phyloP scores from a whole-genome alignment of 495 filamentous ascomycete genomes.

The Aspergillus nidulans region DNA sequence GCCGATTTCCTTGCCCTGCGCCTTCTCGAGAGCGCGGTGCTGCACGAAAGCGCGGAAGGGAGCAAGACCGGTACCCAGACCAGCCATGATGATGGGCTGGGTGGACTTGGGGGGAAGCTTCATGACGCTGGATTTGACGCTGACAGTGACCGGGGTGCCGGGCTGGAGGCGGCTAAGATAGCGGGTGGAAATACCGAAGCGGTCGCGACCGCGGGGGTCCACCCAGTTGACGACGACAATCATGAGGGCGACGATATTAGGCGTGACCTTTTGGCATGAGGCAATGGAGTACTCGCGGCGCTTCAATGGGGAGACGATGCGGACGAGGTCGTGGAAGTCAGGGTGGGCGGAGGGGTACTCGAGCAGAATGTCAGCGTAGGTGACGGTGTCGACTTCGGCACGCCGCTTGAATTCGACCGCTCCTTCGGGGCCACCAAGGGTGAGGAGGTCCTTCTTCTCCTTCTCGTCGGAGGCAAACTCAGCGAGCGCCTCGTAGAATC shows the following conservation, averaged over 20 bases:
- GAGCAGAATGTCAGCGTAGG: constrained; percentile 83
- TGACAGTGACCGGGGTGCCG: constrained; percentile 78
- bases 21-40: constrained; percentile 94
- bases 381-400: constrained; percentile 88
- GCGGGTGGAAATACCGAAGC: constrained; percentile 87
- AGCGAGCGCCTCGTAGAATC: constrained; percentile 89
- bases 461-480: constrained; percentile 78
- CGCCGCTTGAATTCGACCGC: constrained; percentile 92
- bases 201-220: constrained; percentile 79
- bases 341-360: constrained; percentile 88
- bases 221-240: constrained; percentile 97
- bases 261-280: constrained; percentile 87
- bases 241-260: constrained; percentile 83
- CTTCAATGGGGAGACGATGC: constrained; percentile 87
- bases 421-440: constrained; percentile 76
- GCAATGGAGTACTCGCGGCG: constrained; percentile 97
- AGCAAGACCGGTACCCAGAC: constrained; percentile 94
- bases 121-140: constrained; percentile 97
- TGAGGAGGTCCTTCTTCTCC: constrained; percentile 74
- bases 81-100: constrained; percentile 96
- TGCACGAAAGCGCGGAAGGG: constrained; percentile 98
- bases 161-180: constrained; percentile 72
- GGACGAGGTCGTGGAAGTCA: constrained; percentile 82
- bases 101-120: constrained; percentile 84
- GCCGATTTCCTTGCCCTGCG: constrained; percentile 90